Evolutionary conservation across 2,329 filamentous ascomycete genomes (phyloP).

Genomic region (Calonectria pseudoturangicola): DNA sequence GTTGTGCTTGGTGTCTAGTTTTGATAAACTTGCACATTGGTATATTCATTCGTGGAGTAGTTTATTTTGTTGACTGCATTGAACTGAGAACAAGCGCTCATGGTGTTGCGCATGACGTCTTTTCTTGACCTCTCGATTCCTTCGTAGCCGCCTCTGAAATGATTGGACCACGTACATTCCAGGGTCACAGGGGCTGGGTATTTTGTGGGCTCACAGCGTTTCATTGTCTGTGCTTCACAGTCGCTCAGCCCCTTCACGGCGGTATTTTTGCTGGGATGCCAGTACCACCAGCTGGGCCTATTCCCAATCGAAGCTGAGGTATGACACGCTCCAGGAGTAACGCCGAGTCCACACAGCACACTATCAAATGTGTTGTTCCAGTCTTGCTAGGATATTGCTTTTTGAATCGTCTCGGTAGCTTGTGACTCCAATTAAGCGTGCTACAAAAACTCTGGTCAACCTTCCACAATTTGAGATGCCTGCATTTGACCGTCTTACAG

Average conservation of each 20-base stretch:
- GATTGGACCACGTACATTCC: slow-evolving; percentile 15
- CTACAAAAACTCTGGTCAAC: neutral
- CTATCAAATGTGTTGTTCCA: neutral
- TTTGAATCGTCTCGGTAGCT: neutral
- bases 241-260: neutral
- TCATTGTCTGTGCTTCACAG: neutral
- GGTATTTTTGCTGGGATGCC: neutral
- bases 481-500: neutral
- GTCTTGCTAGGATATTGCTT: neutral
- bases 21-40: no score
- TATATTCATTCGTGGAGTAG: neutral
- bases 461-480: neutral
- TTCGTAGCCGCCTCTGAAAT: neutral
- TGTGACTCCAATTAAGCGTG: neutral
- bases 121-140: neutral
- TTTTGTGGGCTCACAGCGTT: neutral
- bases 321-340: neutral
- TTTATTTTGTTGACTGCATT: neutral
- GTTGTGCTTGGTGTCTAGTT: no score
- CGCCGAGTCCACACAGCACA: neutral
- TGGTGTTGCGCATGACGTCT: neutral
- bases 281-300: neutral
- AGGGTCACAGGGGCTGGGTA: slow-evolving; percentile 1
- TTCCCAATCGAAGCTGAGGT: neutral
- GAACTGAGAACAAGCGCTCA: neutral